Conservation (phyloP, 495 filamentous ascomycete species). For the Xeromyces bisporus region DNA sequence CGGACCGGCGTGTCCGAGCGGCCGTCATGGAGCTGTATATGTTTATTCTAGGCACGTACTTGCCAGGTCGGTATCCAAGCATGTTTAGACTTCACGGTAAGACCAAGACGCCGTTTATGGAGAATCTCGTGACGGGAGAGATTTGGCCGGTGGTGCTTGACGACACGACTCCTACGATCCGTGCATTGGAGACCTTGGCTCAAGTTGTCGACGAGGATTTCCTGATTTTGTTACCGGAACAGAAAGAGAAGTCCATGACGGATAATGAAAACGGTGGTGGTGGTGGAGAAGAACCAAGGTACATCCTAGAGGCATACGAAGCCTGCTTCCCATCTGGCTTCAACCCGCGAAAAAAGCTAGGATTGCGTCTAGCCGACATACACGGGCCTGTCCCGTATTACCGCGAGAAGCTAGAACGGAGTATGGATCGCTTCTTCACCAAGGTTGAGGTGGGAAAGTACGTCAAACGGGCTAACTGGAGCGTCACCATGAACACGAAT, state of each 20-base stretch:
- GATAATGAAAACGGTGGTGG: conserved; percentile 9
- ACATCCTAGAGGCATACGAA: conserved; percentile 48
- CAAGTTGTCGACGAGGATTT: conserved; percentile 58
- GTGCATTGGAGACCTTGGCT: conserved; percentile 8
- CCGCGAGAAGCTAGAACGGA: conserved; percentile 47
- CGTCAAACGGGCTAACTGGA: conserved; percentile 40
- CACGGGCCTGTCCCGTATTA: conserved; percentile 58
- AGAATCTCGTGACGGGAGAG: conserved; percentile 29
- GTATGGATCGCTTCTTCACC: conserved; percentile 64
- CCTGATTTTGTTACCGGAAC: conserved; percentile 47
- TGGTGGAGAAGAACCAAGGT: conserved; percentile 14
- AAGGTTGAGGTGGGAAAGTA: conserved; percentile 21
- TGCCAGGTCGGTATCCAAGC: conserved; percentile 47
- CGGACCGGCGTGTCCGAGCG: conserved; percentile 19
- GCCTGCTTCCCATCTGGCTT: conserved; percentile 64
- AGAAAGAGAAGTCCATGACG: not conserved
- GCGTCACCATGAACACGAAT: conserved; percentile 36
- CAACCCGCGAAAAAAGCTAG: conserved; percentile 45
- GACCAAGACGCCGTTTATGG: conserved; percentile 11
- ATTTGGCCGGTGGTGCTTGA: conserved; percentile 21
- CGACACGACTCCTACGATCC: conserved; percentile 7
- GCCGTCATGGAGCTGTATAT: conserved; percentile 49
- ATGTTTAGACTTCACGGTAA: conserved; percentile 33
- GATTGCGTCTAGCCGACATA: conserved; percentile 43
- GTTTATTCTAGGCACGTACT: conserved; percentile 43